phyloP scores from a whole-genome alignment of 2,329 filamentous ascomycete genomes.

The Colletotrichum sp. region DNA sequence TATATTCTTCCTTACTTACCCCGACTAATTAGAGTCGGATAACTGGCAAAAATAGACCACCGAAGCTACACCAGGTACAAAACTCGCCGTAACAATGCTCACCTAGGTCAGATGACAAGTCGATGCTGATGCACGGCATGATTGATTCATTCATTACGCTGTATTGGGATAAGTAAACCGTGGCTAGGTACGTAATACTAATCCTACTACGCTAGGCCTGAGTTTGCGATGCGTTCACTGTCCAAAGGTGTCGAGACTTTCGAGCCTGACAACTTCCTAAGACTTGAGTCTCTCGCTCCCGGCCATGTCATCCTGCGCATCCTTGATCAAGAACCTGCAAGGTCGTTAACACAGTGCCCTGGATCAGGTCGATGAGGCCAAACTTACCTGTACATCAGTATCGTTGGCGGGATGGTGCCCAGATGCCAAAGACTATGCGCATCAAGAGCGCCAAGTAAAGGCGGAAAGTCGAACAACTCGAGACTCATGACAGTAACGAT shows the following conservation, averaged over 20 bases:
- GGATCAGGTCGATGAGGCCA: not conserved
- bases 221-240: not conserved
- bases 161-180: not conserved
- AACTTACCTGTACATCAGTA: slow-evolving; percentile 94
- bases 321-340: slow-evolving; percentile 81
- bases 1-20: slow-evolving; percentile 1
- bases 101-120: not conserved
- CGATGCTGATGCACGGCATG: not conserved
- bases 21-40: not conserved
- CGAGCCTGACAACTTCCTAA: slow-evolving; percentile 37
- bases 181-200: not conserved
- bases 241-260: not conserved
- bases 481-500: slow-evolving; percentile 93
- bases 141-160: not conserved
- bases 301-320: slow-evolving; percentile 82
- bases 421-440: slow-evolving; percentile 97
- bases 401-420: slow-evolving; percentile 85
- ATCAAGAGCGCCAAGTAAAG: slow-evolving; percentile 81
- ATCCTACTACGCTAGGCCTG: not conserved
- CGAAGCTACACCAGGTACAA: not conserved
- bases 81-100: not conserved
- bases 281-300: slow-evolving; percentile 73
- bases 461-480: slow-evolving; percentile 93
- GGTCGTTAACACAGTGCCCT: not conserved
- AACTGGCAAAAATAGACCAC: slow-evolving; percentile 17